A percentile compares a stretch with the other conserved stretches of the same genome.
Conservation (phyloP, 163 green algal species). For the Chloromonas sp. region DNA sequence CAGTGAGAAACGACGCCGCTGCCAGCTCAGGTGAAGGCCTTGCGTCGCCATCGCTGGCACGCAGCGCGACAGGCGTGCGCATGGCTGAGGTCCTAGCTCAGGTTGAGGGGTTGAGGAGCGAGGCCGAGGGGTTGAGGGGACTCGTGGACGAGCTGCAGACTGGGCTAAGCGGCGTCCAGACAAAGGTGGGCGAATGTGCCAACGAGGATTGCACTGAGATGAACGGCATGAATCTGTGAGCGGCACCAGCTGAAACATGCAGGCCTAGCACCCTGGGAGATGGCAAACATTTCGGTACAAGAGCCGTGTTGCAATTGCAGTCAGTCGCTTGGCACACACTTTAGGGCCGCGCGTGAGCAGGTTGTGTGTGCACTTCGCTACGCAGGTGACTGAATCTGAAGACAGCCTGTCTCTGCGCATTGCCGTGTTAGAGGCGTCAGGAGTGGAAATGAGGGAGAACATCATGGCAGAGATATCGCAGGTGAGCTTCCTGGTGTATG, state of each 20-base stretch:
- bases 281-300: too few species aligned
- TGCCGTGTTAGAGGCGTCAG: not conserved
- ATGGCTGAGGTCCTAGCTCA: constrained; percentile 14
- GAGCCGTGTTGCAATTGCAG: too few species aligned
- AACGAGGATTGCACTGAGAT: not conserved
- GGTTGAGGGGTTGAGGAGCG: not conserved
- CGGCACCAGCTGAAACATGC: too few species aligned
- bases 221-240: too few species aligned
- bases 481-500: not conserved
- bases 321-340: too few species aligned
- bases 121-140: not conserved
- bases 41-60: not conserved
- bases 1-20: not conserved
- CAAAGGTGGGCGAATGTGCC: not conserved
- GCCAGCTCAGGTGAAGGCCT: too few species aligned
- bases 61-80: not conserved
- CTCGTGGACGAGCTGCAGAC: not conserved
- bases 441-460: not conserved
- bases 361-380: too few species aligned
- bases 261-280: too few species aligned
- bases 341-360: too few species aligned
- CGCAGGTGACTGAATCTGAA: too few species aligned
- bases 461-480: not conserved
- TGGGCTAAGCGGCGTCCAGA: not conserved
- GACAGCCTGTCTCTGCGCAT: not conserved